phyloP scores from a whole-genome alignment of 2,329 filamentous ascomycete genomes.

The Claviceps monticola region DNA sequence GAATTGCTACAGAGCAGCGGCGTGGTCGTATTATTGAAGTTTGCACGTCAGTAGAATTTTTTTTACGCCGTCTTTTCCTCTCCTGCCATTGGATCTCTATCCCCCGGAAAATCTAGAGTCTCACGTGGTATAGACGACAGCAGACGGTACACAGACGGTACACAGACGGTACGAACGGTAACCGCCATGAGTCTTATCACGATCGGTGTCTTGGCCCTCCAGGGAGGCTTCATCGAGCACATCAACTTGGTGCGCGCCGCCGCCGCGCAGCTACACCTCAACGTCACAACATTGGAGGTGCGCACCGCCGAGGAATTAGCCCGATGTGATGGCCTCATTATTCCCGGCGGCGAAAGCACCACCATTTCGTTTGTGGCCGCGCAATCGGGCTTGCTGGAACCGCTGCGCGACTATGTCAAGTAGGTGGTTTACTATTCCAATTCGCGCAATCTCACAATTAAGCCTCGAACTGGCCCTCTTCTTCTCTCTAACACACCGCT shows the following conservation, averaged over 20 bases:
- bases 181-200: conserved; percentile 21
- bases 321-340: conserved; percentile 67
- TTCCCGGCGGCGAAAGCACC: conserved; percentile 92
- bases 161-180: background rate
- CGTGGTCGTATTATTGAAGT: background rate
- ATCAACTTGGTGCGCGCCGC: conserved; percentile 61
- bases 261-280: conserved; percentile 31
- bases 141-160: no score
- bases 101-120: no score
- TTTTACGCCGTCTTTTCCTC: background rate
- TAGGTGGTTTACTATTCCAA: conserved; percentile 18
- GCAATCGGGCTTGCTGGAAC: conserved; percentile 68
- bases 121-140: no score
- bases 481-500: background rate
- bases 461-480: no score
- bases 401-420: conserved; percentile 83
- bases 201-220: conserved; percentile 58
- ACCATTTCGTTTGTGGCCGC: conserved; percentile 81
- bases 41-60: no score
- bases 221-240: conserved; percentile 90
- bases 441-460: background rate
- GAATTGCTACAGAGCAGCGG: background rate
- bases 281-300: conserved; percentile 61
- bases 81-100: background rate
- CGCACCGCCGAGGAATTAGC: conserved; percentile 59